Conservation (phyloP, 192 early-diverging fungal species). For the Entrophospora sp. region DNA sequence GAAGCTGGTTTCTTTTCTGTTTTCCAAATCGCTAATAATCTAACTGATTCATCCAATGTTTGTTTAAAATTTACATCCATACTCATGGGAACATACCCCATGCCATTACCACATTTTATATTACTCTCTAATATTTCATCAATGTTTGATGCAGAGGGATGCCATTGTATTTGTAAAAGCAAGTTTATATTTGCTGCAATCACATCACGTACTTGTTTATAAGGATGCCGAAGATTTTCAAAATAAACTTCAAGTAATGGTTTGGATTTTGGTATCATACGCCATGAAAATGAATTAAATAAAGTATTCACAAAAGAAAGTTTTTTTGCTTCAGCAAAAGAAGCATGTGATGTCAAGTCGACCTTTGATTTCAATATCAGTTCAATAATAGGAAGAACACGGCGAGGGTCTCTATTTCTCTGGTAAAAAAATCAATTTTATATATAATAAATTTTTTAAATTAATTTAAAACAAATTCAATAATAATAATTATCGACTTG, state of each 20-base stretch:
- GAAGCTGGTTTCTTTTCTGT: slow-evolving; percentile 27
- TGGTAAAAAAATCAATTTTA: too few species aligned
- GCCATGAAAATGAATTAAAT: slow-evolving; percentile 60
- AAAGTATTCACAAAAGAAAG: slow-evolving; percentile 55
- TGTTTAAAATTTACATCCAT: slow-evolving; percentile 22
- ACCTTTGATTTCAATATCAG: slow-evolving; percentile 53
- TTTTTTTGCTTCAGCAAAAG: slow-evolving; percentile 77
- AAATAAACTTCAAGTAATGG: slow-evolving; percentile 42
- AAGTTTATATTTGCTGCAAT: slow-evolving; percentile 64
- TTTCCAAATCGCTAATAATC: slow-evolving; percentile 30
- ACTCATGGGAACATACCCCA: slow-evolving; percentile 25
- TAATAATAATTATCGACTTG: too few species aligned
- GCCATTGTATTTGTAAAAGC: slow-evolving; percentile 48
- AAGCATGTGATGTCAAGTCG: slow-evolving; percentile 67
- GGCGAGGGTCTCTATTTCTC: slow-evolving; percentile 64
- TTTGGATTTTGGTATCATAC: slow-evolving; percentile 30
- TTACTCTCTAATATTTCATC: slow-evolving; percentile 24
- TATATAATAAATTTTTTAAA: too few species aligned
- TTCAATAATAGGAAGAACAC: slow-evolving; percentile 62
- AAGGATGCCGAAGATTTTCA: slow-evolving; percentile 61
- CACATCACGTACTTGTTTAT: slow-evolving; percentile 82
- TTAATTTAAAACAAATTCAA: too few species aligned
- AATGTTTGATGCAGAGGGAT: slow-evolving; percentile 45
- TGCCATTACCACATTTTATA: slow-evolving; percentile 2
- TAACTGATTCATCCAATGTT: slow-evolving; percentile 22